Conservation (phyloP, 805 yeast genomes). For the Candida germanica region DNA sequence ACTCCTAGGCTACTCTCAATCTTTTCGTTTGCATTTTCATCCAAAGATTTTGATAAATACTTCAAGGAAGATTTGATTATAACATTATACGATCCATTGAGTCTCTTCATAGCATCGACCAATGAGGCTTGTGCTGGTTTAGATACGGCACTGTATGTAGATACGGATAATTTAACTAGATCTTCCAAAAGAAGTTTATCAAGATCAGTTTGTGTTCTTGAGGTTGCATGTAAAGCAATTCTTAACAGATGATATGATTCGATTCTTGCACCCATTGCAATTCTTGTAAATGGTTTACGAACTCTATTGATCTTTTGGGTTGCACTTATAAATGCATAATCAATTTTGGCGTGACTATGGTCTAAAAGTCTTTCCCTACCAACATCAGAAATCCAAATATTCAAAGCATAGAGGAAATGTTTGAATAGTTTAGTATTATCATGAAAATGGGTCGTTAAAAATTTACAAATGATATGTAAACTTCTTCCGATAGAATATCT, state of each 20-base stretch:
- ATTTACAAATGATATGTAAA: constrained; percentile 55
- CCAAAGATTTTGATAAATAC: constrained; percentile 48
- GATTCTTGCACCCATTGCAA: constrained; percentile 70
- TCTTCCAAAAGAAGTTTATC: constrained; percentile 66
- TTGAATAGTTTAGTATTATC: constrained; percentile 66
- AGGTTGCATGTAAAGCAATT: constrained; percentile 65
- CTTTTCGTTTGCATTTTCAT: constrained; percentile 45
- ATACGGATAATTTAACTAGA: constrained; percentile 59
- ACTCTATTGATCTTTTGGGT: constrained; percentile 63
- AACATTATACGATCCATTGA: constrained; percentile 61
- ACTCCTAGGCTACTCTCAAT: constrained; percentile 64
- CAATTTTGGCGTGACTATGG: constrained; percentile 53
- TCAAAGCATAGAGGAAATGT: constrained; percentile 58
- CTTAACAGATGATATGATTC: constrained; percentile 75
- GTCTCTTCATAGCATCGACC: constrained; percentile 63
- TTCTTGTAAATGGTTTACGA: constrained; percentile 71
- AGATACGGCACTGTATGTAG: constrained; percentile 69
- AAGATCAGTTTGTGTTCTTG: constrained; percentile 62
- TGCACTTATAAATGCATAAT: constrained; percentile 53
- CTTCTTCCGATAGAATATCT: constrained; percentile 59
- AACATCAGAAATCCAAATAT: constrained; percentile 77
- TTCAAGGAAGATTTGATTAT: constrained; percentile 51
- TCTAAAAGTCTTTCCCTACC: constrained; percentile 68
- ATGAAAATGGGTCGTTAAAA: constrained; percentile 46
- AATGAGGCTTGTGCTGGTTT: constrained; percentile 66